Evolutionary conservation across 352 stramenopile species (phyloP).

Genomic region (Globisporangium recalcitrans): DNA sequence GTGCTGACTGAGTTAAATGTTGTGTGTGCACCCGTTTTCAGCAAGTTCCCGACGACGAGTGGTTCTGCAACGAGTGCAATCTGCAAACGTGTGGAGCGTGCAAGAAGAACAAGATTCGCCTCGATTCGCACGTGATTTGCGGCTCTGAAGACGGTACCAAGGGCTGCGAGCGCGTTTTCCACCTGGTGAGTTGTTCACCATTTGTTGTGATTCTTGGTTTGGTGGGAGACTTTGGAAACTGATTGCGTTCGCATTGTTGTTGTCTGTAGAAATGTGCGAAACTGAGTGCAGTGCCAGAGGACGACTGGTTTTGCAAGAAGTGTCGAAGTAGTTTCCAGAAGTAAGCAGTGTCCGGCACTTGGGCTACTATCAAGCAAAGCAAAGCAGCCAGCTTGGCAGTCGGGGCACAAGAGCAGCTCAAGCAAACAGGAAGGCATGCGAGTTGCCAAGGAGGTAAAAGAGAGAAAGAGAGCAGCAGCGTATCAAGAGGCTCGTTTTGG

Average conservation of each 20-base stretch:
- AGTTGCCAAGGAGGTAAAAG: not conserved
- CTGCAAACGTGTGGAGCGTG: constrained; percentile 72
- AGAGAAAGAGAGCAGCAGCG: not conserved
- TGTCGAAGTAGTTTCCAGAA: constrained; percentile 25
- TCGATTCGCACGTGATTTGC: constrained; percentile 89
- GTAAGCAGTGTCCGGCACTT: not conserved
- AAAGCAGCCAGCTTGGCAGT: not conserved
- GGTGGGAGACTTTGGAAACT: too few relatives aligned
- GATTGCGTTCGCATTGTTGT: constrained; percentile 4
- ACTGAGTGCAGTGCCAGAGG: constrained; percentile 64
- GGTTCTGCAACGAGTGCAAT: constrained; percentile 88
- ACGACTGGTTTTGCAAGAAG: constrained; percentile 88
- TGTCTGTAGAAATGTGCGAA: constrained; percentile 81
- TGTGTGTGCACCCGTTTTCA: constrained; percentile 8
- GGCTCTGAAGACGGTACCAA: constrained; percentile 83
- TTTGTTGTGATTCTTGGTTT: constrained; percentile 3
- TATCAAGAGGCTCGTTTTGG: not conserved
- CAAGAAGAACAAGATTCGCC: constrained; percentile 84
- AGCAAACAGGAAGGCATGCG: not conserved
- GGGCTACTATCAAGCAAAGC: not conserved
- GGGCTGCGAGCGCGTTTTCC: constrained; percentile 85
- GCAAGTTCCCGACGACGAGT: constrained; percentile 66
- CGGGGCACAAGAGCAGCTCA: not conserved
- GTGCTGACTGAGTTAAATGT: not conserved
- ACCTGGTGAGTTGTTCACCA: constrained; percentile 50